These are phyloP conservation scores for Camelina sativa DNA, from an alignment of 345 rosid genomes.

Conservation along the genomic window DNA sequence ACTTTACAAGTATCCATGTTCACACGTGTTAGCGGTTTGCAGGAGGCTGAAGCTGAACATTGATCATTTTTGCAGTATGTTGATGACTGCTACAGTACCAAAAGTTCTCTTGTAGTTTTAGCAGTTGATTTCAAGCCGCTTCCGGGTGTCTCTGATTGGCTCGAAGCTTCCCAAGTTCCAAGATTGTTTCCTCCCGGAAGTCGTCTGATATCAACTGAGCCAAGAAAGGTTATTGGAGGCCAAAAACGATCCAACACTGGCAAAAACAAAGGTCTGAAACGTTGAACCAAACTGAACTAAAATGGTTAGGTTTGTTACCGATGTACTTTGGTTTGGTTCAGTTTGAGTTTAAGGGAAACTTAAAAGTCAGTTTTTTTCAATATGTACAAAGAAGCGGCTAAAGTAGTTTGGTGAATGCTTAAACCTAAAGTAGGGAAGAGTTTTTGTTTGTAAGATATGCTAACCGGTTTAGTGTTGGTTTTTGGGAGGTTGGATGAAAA, in stretches of 20 bases:
- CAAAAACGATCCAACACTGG: background rate
- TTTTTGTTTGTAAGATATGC: background rate
- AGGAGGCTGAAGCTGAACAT: slow-evolving; percentile 7
- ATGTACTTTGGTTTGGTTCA: background rate
- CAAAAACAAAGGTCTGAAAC: background rate
- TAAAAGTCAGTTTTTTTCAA: too few relatives aligned
- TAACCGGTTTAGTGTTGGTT: background rate
- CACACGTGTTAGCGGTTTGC: slow-evolving; percentile 24
- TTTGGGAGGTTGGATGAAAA: background rate
- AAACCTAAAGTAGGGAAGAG: background rate
- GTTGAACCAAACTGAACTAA: background rate
- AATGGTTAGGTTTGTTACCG: background rate
- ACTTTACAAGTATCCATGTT: slow-evolving; percentile 11
- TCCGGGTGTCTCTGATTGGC: background rate
- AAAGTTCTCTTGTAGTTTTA: background rate
- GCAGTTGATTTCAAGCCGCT: background rate
- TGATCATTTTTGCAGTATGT: slow-evolving; percentile 32
- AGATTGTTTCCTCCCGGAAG: background rate
- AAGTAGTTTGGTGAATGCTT: background rate
- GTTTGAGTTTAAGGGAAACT: too few relatives aligned
- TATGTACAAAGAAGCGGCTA: background rate
- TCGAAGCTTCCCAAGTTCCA: background rate
- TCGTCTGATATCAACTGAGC: background rate
- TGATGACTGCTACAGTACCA: background rate
- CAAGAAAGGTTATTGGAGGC: background rate